These are phyloP conservation scores for Apophysomyces variabilis DNA, from an alignment of 371 early-diverging fungal species.

Conservation along the genomic window DNA sequence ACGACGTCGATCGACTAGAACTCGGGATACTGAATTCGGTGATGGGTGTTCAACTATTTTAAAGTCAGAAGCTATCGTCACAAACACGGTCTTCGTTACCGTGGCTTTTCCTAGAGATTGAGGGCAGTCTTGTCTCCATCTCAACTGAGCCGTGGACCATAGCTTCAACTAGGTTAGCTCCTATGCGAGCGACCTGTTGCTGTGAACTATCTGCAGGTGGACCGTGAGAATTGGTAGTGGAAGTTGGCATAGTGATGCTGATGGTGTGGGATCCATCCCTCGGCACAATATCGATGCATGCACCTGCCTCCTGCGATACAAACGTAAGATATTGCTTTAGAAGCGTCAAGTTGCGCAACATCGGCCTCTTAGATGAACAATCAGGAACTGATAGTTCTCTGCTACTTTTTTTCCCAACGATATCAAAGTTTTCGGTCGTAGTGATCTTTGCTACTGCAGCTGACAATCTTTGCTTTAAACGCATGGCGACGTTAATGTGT, in stretches of 20 bases:
- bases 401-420: constrained; percentile 25
- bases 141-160: constrained; percentile 25
- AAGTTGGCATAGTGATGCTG: constrained; percentile 10
- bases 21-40: constrained; percentile 3
- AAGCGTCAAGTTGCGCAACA: constrained; percentile 32
- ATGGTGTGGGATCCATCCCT: constrained; percentile 13
- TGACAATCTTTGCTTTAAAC: constrained; percentile 31
- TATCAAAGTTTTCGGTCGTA: not conserved
- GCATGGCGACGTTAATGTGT: constrained; percentile 26
- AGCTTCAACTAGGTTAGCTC: constrained; percentile 38
- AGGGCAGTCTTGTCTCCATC: constrained; percentile 6
- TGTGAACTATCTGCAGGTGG: constrained; percentile 7
- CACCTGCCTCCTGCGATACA: constrained; percentile 32
- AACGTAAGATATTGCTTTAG: constrained; percentile 44
- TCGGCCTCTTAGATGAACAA: constrained; percentile 4
- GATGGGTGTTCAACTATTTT: constrained; percentile 1
- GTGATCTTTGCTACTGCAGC: constrained; percentile 3
- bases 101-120: not conserved
- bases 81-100: constrained; percentile 5
- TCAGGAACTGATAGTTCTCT: not conserved
- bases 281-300: constrained; percentile 16
- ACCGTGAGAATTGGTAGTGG: not conserved
- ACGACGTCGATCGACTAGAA: constrained; percentile 16
- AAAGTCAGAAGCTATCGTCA: constrained; percentile 11
- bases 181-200: constrained; percentile 18